A percentile compares a stretch with the other conserved stretches of the same genome.
phyloP scores from a whole-genome alignment of 805 yeast genomes.

The Maudiozyma barnettii region DNA sequence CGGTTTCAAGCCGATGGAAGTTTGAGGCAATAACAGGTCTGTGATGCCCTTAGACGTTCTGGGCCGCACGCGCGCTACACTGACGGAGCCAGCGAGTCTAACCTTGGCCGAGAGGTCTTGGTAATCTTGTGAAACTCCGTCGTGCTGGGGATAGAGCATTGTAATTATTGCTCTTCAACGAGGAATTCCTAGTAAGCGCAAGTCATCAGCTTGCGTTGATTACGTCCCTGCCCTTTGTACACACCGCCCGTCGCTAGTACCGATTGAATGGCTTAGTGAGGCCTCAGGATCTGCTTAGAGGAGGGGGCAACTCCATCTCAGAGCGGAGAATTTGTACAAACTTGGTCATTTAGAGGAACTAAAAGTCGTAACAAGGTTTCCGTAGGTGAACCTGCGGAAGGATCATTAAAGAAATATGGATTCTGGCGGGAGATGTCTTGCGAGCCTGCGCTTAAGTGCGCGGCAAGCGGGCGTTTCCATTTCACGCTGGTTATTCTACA shows the following conservation, averaged over 20 bases:
- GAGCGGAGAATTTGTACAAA: slow-evolving; percentile 33
- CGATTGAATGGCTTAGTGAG: slow-evolving; percentile 39
- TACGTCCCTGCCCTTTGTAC: slow-evolving; percentile 40
- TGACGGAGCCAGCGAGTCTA: slow-evolving; percentile 38
- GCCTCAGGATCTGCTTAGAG: slow-evolving; percentile 32
- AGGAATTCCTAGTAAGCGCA: slow-evolving; percentile 40
- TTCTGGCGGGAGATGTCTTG: not conserved
- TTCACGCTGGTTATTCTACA: slow-evolving; percentile 6
- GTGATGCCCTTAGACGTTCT: slow-evolving; percentile 40
- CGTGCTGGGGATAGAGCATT: slow-evolving; percentile 33
- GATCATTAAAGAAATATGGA: slow-evolving; percentile 30
- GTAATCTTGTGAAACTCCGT: slow-evolving; percentile 37
- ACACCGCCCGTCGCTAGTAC: slow-evolving; percentile 38
- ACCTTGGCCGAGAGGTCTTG: slow-evolving; percentile 35
- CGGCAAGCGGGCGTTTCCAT: slow-evolving; percentile 8
- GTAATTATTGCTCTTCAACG: slow-evolving; percentile 39
- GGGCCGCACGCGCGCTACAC: slow-evolving; percentile 42
- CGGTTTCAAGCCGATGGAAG: slow-evolving; percentile 37
- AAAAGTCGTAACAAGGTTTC: slow-evolving; percentile 36
- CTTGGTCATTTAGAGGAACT: slow-evolving; percentile 39
- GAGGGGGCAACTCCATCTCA: slow-evolving; percentile 32
- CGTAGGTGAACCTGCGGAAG: slow-evolving; percentile 35
- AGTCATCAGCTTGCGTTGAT: slow-evolving; percentile 39
- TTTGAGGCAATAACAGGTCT: slow-evolving; percentile 39
- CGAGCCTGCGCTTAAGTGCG: slow-evolving; percentile 27